These are phyloP conservation scores for Komagataella populi DNA, from an alignment of 805 yeast genomes.

Conservation along the genomic window DNA sequence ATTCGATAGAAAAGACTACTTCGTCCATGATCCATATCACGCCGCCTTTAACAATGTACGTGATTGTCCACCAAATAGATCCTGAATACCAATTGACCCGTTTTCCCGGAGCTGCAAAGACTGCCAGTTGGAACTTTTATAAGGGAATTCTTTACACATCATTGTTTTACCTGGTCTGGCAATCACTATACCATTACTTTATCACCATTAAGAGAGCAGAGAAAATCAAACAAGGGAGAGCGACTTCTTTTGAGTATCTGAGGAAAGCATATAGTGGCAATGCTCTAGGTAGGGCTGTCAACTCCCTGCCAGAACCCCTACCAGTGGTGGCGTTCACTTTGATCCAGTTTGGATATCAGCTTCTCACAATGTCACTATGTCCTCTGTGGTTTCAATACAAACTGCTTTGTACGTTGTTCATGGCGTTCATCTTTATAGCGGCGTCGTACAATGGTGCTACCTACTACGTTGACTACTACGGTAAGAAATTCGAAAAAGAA, in stretches of 20 bases:
- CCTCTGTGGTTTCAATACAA: slow-evolving; percentile 78
- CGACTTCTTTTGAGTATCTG: slow-evolving; percentile 78
- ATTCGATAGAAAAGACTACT: slow-evolving; percentile 85
- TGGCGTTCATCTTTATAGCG: slow-evolving; percentile 57
- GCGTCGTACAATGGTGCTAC: slow-evolving; percentile 94
- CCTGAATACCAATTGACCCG: slow-evolving; percentile 34
- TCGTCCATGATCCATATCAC: slow-evolving; percentile 80
- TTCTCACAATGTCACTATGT: slow-evolving; percentile 76
- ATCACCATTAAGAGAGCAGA: slow-evolving; percentile 71
- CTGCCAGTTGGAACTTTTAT: slow-evolving; percentile 59
- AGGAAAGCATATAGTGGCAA: slow-evolving; percentile 57
- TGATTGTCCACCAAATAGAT: slow-evolving; percentile 66
- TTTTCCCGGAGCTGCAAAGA: slow-evolving; percentile 70
- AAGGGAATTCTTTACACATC: slow-evolving; percentile 70
- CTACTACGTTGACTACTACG: slow-evolving; percentile 84
- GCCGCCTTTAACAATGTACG: slow-evolving; percentile 83
- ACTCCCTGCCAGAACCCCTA: slow-evolving; percentile 67
- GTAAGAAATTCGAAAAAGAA: slow-evolving; percentile 80
- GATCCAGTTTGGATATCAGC: slow-evolving; percentile 79
- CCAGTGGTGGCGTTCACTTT: slow-evolving; percentile 81
- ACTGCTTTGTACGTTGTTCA: slow-evolving; percentile 50
- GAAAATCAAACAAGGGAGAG: slow-evolving; percentile 73
- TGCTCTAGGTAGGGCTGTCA: slow-evolving; percentile 63
- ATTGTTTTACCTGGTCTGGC: slow-evolving; percentile 80
- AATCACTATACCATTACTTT: slow-evolving; percentile 77